A percentile compares a stretch with the other conserved stretches of the same genome.
Evolutionary conservation across 345 rosid species (phyloP).

Genomic region (Arabidopsis suecica): DNA sequence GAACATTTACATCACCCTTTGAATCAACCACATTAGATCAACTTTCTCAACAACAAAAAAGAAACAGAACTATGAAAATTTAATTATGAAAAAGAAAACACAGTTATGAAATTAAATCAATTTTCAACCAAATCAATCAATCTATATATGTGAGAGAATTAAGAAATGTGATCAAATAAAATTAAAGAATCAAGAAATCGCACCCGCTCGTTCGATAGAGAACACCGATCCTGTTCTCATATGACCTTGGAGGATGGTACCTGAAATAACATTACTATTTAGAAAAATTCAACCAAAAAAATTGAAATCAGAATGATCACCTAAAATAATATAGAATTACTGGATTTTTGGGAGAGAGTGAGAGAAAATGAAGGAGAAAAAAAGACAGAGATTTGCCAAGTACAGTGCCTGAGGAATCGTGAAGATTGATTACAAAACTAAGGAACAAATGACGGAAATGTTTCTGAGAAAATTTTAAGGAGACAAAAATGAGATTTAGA

Average conservation of each 20-base stretch:
- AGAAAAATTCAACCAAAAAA: too few species aligned
- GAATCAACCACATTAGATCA: constrained; percentile 1
- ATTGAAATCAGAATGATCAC: neutral
- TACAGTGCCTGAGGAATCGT: constrained; percentile 43
- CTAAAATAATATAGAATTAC: neutral
- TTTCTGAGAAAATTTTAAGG: constrained; percentile 28
- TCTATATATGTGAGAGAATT: neutral
- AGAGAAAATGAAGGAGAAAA: constrained; percentile 31
- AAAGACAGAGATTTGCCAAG: constrained; percentile 35
- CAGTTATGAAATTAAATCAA: neutral
- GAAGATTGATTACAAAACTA: constrained; percentile 26
- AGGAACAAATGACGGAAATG: constrained; percentile 45
- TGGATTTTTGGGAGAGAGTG: constrained; percentile 25
- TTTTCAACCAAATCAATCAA: neutral
- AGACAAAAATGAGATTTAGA: constrained; percentile 11
- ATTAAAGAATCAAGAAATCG: neutral
- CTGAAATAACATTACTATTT: constrained; percentile 16
- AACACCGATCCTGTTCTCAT: constrained; percentile 2
- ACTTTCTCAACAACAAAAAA: neutral
- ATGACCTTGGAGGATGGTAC: constrained; percentile 10
- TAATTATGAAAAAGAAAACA: too few species aligned
- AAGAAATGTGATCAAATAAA: neutral
- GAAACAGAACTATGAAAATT: neutral
- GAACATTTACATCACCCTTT: neutral
- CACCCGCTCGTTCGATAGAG: constrained; percentile 6